A percentile compares a stretch with the other conserved stretches of the same genome.
phyloP scores from a whole-genome alignment of 495 filamentous ascomycete genomes.

The Jackrogersella minutella region DNA sequence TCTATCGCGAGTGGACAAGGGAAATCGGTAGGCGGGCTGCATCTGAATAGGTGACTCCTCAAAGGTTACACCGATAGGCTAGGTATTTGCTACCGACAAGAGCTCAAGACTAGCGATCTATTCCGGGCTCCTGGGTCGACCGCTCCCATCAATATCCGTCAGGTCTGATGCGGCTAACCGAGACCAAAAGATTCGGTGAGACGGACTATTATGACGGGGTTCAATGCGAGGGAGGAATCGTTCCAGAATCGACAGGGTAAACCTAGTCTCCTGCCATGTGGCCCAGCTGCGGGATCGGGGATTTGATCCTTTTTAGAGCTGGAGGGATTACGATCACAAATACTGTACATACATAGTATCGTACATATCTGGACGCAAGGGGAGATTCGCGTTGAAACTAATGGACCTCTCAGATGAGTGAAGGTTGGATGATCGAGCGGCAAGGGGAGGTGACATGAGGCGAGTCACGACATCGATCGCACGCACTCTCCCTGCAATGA shows the following conservation, averaged over 20 bases:
- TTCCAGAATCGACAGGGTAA: constrained; percentile 40
- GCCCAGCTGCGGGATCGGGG: constrained; percentile 35
- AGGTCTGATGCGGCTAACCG: constrained; percentile 34
- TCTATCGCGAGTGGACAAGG: not conserved
- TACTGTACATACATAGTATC: too few relatives aligned
- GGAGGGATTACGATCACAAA: too few relatives aligned
- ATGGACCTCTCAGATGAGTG: not conserved
- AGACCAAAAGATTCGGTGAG: constrained; percentile 33
- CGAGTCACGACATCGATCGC: not conserved
- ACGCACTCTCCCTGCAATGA: not conserved
- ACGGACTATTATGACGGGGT: constrained; percentile 33
- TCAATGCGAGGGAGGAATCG: constrained; percentile 23
- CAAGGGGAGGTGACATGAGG: constrained; percentile 13
- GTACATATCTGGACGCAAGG: not conserved
- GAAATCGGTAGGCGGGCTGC: constrained; percentile 19
- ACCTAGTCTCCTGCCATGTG: constrained; percentile 38
- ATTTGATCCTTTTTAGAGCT: constrained; percentile 27
- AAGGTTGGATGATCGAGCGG: constrained; percentile 10
- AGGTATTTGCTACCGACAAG: constrained; percentile 13
- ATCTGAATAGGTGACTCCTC: constrained; percentile 9
- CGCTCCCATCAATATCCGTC: constrained; percentile 1
- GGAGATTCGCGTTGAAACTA: not conserved
- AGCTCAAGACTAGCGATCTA: constrained; percentile 7
- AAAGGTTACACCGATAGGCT: constrained; percentile 3
- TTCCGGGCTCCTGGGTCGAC: constrained; percentile 30